Evolutionary conservation across 257 asterid species (phyloP).

Genomic region (Rehmannia glutinosa): DNA sequence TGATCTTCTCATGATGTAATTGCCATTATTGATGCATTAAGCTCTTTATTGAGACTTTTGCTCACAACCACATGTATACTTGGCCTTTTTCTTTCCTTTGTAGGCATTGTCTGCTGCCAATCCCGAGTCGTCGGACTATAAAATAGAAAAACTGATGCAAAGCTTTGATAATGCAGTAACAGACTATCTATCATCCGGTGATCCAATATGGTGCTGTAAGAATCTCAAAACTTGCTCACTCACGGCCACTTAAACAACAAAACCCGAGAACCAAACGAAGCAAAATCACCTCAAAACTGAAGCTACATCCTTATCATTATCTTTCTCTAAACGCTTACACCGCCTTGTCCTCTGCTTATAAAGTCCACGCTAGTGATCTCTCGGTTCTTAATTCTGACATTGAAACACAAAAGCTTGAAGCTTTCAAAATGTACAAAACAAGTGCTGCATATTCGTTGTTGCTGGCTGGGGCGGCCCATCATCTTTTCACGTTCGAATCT

Average conservation of each 20-base stretch:
- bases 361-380: slow-evolving; percentile 37
- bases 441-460: slow-evolving; percentile 69
- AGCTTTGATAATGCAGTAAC: slow-evolving; percentile 32
- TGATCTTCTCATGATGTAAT: too few relatives aligned
- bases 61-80: too few relatives aligned
- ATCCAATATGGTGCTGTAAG: slow-evolving; percentile 43
- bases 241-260: slow-evolving; percentile 22
- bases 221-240: slow-evolving; percentile 54
- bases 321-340: slow-evolving; percentile 50
- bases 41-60: too few relatives aligned
- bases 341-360: slow-evolving; percentile 56
- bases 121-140: slow-evolving; percentile 4
- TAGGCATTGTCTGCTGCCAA: slow-evolving; percentile 32
- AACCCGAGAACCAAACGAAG: slow-evolving; percentile 1
- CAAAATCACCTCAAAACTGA: slow-evolving; percentile 12
- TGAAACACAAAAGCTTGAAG: slow-evolving; percentile 25
- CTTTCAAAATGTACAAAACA: slow-evolving; percentile 35
- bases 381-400: slow-evolving; percentile 18
- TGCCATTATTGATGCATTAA: too few relatives aligned
- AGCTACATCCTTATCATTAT: slow-evolving; percentile 44
- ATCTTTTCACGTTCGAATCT: slow-evolving; percentile 49
- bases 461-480: slow-evolving; percentile 48
- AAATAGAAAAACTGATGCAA: slow-evolving; percentile 26
- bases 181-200: slow-evolving; percentile 37
- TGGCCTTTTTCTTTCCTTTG: too few relatives aligned